Evolutionary conservation across 176 grass and related monocot genomes (phyloP).

Genomic region (Microstegium vimineum): DNA sequence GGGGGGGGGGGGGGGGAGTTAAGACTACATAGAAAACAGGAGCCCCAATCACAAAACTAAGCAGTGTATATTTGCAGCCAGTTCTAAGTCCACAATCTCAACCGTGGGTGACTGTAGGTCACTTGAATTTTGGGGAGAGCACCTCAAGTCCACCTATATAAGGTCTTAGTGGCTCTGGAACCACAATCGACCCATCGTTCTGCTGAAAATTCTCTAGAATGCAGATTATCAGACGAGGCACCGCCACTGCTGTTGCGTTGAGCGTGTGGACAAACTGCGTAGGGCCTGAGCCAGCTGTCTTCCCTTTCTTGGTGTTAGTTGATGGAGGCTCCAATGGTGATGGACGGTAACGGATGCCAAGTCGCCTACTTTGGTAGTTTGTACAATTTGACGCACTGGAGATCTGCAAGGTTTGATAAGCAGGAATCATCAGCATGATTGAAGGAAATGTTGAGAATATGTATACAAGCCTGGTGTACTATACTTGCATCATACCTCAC

Average conservation of each 20-base stretch:
- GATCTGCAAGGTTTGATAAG: conserved; percentile 48
- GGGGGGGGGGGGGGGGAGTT: no score
- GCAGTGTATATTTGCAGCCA: not conserved
- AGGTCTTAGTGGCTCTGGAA: conserved; percentile 63
- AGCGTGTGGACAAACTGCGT: conserved; percentile 77
- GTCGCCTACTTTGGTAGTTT: conserved; percentile 88
- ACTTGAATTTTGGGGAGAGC: conserved; percentile 45
- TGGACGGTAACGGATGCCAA: conserved; percentile 75
- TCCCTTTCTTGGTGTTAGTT: conserved; percentile 56
- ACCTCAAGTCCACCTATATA: conserved; percentile 65
- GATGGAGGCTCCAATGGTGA: conserved; percentile 31
- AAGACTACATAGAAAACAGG: not conserved
- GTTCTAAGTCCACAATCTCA: not conserved
- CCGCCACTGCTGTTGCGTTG: conserved; percentile 81
- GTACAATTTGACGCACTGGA: conserved; percentile 96
- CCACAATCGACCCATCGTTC: conserved; percentile 52
- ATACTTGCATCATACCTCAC: conserved; percentile 61
- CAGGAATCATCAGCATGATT: not conserved
- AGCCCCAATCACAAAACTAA: not conserved
- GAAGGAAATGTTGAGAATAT: not conserved
- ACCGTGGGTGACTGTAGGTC: not conserved
- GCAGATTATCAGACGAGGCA: conserved; percentile 81
- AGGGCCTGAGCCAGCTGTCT: conserved; percentile 36
- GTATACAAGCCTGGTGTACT: not conserved
- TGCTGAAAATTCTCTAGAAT: conserved; percentile 86